phyloP scores from a whole-genome alignment of 2,329 filamentous ascomycete genomes.

The Amauroascus niger region DNA sequence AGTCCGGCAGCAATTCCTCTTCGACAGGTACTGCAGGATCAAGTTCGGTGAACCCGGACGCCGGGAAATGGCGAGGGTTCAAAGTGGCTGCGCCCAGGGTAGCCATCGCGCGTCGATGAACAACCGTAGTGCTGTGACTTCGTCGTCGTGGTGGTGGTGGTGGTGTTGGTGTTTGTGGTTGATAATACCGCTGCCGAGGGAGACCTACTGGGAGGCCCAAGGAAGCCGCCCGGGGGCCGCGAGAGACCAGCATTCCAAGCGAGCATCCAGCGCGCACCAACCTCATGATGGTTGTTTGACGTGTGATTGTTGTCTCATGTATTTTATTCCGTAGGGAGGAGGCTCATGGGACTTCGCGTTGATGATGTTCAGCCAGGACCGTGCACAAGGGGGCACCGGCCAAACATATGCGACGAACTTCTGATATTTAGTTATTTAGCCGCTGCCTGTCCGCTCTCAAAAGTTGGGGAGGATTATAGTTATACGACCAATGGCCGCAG shows the following conservation, averaged over 20 bases:
- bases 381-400: background rate
- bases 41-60: constrained; percentile 10
- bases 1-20: constrained; percentile 15
- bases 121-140: constrained; percentile 5
- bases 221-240: constrained; percentile 3
- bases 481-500: too few relatives aligned
- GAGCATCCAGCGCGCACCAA: constrained; percentile 6
- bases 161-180: background rate
- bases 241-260: constrained; percentile 7
- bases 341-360: background rate
- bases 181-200: constrained; percentile 4
- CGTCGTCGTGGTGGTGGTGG: constrained; percentile 3
- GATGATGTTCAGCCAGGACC: background rate
- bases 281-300: constrained; percentile 9
- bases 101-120: constrained; percentile 6
- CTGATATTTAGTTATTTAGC: too few relatives aligned
- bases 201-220: constrained; percentile 8
- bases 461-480: too few relatives aligned
- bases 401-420: background rate
- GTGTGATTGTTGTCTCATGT: constrained; percentile 1
- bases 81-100: constrained; percentile 6
- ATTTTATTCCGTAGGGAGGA: constrained; percentile 1
- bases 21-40: constrained; percentile 14
- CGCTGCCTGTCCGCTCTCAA: background rate
- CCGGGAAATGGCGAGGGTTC: constrained; percentile 9